phyloP scores from a whole-genome alignment of 805 yeast species.

The Yamadazyma sp. region DNA sequence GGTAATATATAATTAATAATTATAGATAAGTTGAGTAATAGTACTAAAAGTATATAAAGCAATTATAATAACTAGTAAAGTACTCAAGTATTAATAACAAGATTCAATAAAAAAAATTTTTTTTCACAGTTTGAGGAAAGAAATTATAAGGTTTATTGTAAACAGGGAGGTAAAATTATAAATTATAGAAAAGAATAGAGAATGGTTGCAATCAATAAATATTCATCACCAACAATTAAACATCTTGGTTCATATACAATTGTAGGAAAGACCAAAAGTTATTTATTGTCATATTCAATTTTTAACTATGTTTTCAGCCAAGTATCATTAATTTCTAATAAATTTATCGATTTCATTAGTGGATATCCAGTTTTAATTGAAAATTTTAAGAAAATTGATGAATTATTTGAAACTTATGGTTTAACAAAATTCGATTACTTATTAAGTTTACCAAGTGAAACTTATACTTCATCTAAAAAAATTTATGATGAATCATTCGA shows the following conservation, averaged over 20 bases:
- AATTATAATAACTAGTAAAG: too few relatives aligned
- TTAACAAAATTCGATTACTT: conserved; percentile 21
- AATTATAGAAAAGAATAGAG: too few relatives aligned
- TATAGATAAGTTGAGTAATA: too few relatives aligned
- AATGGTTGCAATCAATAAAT: conserved; percentile 14
- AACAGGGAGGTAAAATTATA: too few relatives aligned
- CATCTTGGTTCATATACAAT: conserved; percentile 32
- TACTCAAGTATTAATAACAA: too few relatives aligned
- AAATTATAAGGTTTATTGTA: too few relatives aligned
- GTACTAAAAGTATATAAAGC: too few relatives aligned
- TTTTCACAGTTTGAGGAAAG: too few relatives aligned
- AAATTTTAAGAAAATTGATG: conserved; percentile 20
- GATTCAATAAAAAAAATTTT: too few relatives aligned
- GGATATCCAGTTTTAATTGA: conserved; percentile 17
- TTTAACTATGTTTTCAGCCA: conserved; percentile 23
- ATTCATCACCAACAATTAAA: conserved; percentile 29
- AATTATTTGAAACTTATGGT: conserved; percentile 20
- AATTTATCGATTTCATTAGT: conserved; percentile 21
- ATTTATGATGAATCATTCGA: conserved; percentile 1
- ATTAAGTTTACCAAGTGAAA: conserved; percentile 5
- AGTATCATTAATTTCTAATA: conserved; percentile 18
- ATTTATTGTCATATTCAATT: conserved; percentile 23
- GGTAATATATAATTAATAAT: too few relatives aligned
- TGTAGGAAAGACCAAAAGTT: conserved; percentile 21
- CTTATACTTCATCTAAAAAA: conserved; percentile 5